Base-by-base conservation (phyloP, 140 eudicot genomes). In the Stevia rebaudiana region DNA sequence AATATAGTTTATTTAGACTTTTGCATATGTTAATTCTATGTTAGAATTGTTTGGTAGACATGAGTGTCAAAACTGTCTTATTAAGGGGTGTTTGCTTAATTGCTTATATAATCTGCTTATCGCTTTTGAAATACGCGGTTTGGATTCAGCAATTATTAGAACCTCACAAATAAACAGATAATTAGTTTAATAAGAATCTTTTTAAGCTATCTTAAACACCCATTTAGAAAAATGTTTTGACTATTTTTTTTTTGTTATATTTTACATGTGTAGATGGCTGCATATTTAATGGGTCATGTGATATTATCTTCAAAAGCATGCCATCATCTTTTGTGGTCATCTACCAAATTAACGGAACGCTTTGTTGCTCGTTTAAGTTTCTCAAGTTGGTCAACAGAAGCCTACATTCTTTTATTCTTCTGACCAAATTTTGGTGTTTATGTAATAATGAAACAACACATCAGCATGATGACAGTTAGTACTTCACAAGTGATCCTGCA, bases 241-340 rank as follows among this genome's bases (percentile, higher is more conserved):
- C 63, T 50, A 31, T 33, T 59, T 58, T 60, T 41, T 54, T 39
- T 54, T 39, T 66, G 64, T 33, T 74, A 64, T 55, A 61, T 73
- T 71, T 78, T 56, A 68, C 79, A 63, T 49, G 77, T 79, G 83
- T 79, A 79, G 80, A 79, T 79, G 79, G 66, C 76, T 68, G 75
- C 60, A 39, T 68, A 47, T 61, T 61, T 63, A 63, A 43, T 79
- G 67, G 70, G 69, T 60, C 79, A 74, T 65, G 30, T 68, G 75
- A 72, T 30, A 60, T 67, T 63, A 66, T 61, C 76, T 78, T 61
- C 72, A 72, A 61, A 60, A 48, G 62, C 62, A 78, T 69, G 74
- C 47, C 74, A 40, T 65, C 74, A 48, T 62, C 76, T 67, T 78
- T 71, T 72, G 65, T 75, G 37, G 56, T 72, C 71, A 39, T 49